A percentile compares a stretch with the other conserved stretches of the same genome.
These are phyloP conservation scores for Fusarium mexicanum DNA, from an alignment of 2,329 filamentous ascomycete genomes.

Conservation along the genomic window DNA sequence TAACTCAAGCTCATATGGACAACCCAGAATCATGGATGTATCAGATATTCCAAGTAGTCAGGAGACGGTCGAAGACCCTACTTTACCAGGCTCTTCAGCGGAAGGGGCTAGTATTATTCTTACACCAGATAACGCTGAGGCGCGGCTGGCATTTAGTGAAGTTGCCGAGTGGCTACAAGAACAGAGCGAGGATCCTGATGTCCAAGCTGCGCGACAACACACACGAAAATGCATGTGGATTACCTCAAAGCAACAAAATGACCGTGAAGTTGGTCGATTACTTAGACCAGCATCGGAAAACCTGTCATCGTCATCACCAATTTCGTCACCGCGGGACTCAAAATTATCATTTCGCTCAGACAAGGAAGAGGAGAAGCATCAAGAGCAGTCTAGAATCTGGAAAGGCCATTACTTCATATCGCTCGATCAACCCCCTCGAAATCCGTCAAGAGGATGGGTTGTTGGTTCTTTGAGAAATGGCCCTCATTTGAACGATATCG, in stretches of 20 bases:
- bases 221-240: not conserved
- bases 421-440: not conserved
- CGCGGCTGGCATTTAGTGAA: not conserved
- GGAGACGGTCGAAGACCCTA: not conserved
- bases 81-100: not conserved
- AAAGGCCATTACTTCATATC: not conserved
- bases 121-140: not conserved
- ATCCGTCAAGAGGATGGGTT: not conserved
- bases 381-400: not conserved
- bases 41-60: not conserved
- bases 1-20: not conserved
- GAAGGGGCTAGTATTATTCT: not conserved
- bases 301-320: not conserved
- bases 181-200: accelerated
- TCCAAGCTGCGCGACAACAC: not conserved
- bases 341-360: accelerated
- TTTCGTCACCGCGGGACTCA: not conserved
- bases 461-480: accelerated
- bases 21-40: accelerated
- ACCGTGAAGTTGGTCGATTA: accelerated
- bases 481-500: not conserved
- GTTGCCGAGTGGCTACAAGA: accelerated
- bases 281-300: accelerated
- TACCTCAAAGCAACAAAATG: not conserved
- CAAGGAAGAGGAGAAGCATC: accelerated